Evolutionary conservation across 345 rosid species (phyloP).

Genomic region (Citropsis articulata): DNA sequence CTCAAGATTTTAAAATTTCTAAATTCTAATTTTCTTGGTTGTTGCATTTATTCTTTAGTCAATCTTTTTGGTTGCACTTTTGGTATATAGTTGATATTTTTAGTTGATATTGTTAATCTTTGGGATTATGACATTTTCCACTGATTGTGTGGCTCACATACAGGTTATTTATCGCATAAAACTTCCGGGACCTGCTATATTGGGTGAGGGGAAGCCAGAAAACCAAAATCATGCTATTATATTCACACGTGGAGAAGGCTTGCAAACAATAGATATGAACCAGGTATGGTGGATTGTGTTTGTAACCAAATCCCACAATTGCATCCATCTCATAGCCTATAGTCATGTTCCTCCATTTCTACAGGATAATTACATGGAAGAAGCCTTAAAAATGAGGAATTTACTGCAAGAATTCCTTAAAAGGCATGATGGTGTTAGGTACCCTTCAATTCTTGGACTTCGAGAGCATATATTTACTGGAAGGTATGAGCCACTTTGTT

Average conservation of each 20-base stretch:
- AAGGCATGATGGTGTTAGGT: slow-evolving; percentile 89
- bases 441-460: slow-evolving; percentile 94
- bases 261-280: slow-evolving; percentile 99
- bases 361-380: slow-evolving; percentile 99
- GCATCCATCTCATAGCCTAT: neutral
- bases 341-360: neutral
- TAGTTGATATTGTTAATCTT: neutral
- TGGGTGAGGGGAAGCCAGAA: slow-evolving; percentile 99
- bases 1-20: neutral
- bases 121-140: neutral
- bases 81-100: neutral
- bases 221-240: slow-evolving; percentile 98
- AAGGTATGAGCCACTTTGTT: slow-evolving; percentile 46
- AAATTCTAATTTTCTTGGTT: neutral
- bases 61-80: neutral
- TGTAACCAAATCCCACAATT: neutral
- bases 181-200: slow-evolving; percentile 96
- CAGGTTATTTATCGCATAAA: slow-evolving; percentile 91
- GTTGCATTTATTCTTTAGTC: neutral
- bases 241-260: slow-evolving; percentile 96
- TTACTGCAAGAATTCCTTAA: slow-evolving; percentile 91
- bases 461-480: slow-evolving; percentile 99
- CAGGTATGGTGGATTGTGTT: slow-evolving; percentile 49
- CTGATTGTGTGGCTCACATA: slow-evolving; percentile 7
- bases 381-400: slow-evolving; percentile 97